Evolutionary conservation across 176 grass and related monocot genomes (phyloP).

Genomic region (Phyllostachys edulis): DNA sequence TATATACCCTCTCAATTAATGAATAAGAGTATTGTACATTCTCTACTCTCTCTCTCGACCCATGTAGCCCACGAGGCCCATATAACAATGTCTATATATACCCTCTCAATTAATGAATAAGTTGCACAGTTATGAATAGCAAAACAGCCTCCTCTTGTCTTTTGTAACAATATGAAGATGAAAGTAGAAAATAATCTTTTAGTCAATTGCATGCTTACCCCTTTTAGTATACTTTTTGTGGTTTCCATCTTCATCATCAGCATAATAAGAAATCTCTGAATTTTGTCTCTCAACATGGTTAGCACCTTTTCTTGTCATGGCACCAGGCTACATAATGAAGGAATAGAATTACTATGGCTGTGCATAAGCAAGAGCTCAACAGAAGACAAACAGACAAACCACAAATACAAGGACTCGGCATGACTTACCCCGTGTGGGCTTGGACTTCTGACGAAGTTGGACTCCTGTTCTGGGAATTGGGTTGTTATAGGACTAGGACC

Average conservation of each 20-base stretch:
- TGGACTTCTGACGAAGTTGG: conserved; percentile 64
- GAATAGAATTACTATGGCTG: background rate
- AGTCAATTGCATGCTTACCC: conserved; percentile 55
- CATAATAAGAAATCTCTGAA: conserved; percentile 94
- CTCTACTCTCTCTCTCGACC: too few species aligned
- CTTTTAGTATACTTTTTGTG: conserved; percentile 85
- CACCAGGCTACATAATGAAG: conserved; percentile 61
- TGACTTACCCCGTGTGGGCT: conserved; percentile 66
- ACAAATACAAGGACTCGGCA: conserved; percentile 3
- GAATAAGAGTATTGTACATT: too few species aligned
- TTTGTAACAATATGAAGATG: background rate
- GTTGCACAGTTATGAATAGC: too few species aligned
- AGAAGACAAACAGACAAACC: background rate
- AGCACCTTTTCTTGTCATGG: conserved; percentile 83
- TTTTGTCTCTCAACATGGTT: conserved; percentile 72
- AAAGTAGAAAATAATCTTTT: conserved; percentile 10
- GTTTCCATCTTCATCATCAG: conserved; percentile 96
- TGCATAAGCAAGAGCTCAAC: background rate
- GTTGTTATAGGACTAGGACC: conserved; percentile 55
- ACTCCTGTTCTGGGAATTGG: conserved; percentile 67
- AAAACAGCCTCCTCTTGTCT: too few species aligned
- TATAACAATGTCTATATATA: too few species aligned
- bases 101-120: too few species aligned
- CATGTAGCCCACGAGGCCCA: too few species aligned
- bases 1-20: too few species aligned